Conservation (phyloP, 106 monocot genomes). For the Dendrobium catenatum region DNA sequence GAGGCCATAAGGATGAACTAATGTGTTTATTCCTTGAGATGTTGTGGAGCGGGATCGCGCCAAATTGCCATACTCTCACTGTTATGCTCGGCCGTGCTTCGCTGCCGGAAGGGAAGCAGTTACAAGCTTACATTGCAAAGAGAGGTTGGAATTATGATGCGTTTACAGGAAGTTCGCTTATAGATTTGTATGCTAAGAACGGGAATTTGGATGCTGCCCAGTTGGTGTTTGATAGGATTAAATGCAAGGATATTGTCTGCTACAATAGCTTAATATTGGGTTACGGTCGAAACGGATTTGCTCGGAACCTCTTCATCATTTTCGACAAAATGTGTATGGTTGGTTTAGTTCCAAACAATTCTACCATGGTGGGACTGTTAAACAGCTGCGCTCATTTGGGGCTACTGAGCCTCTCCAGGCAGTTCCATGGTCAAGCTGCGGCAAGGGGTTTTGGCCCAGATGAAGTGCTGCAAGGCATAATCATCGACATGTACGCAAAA, state of each 20-base stretch:
- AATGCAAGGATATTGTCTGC: slow-evolving; percentile 27
- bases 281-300: slow-evolving; percentile 7
- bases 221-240: slow-evolving; percentile 24
- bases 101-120: slow-evolving; percentile 9
- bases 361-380: slow-evolving; percentile 33
- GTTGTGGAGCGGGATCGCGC: slow-evolving; percentile 8
- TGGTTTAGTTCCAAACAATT: slow-evolving; percentile 18
- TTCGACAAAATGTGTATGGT: slow-evolving; percentile 16
- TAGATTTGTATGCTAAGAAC: slow-evolving; percentile 30
- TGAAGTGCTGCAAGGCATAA: slow-evolving; percentile 13
- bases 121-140: slow-evolving; percentile 20
- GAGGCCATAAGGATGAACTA: slow-evolving; percentile 10
- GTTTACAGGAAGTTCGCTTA: slow-evolving; percentile 23
- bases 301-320: neutral
- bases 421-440: slow-evolving; percentile 24
- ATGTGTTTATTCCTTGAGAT: slow-evolving; percentile 19
- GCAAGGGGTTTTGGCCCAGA: slow-evolving; percentile 14
- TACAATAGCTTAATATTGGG: slow-evolving; percentile 26
- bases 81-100: slow-evolving; percentile 6
- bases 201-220: slow-evolving; percentile 5
- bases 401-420: slow-evolving; percentile 10
- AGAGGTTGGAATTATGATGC: slow-evolving; percentile 19
- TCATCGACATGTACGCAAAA: slow-evolving; percentile 41
- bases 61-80: slow-evolving; percentile 25
- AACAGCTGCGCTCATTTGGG: slow-evolving; percentile 26